Conservation (phyloP, 352 stramenopile species). For the Achlya hypogyna region DNA sequence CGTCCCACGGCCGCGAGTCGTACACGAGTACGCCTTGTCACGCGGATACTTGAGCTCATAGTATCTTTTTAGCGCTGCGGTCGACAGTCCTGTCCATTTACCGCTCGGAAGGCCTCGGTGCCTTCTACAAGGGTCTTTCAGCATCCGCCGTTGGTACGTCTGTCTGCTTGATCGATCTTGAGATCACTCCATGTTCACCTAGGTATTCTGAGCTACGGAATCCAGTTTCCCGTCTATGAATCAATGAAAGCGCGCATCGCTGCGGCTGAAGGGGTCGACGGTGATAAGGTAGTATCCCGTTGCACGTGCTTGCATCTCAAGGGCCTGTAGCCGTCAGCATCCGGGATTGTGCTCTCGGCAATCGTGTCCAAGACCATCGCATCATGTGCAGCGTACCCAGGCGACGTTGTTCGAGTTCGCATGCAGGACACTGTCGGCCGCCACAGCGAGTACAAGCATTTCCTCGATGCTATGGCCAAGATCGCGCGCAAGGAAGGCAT, state of each 20-base stretch:
- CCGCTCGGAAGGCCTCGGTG: not conserved
- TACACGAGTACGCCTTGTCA: constrained; percentile 15
- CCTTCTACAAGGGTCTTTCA: constrained; percentile 15
- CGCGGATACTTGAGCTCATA: not conserved
- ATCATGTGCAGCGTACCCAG: constrained; percentile 7
- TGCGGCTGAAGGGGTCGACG: not conserved
- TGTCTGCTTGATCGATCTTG: not conserved
- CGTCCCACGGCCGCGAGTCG: not conserved
- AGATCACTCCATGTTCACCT: not conserved
- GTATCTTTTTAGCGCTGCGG: not conserved
- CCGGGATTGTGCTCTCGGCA: constrained; percentile 1
- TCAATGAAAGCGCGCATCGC: not conserved
- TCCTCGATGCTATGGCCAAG: constrained; percentile 15
- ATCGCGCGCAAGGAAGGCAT: constrained; percentile 14
- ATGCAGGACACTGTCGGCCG: constrained; percentile 14
- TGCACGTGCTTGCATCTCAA: not conserved
- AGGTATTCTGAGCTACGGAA: constrained; percentile 19
- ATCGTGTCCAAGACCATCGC: constrained; percentile 17
- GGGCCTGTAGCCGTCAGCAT: not conserved
- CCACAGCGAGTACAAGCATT: constrained; percentile 15
- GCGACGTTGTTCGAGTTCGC: constrained; percentile 11
- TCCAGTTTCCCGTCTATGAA: constrained; percentile 18
- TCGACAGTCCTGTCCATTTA: constrained; percentile 2
- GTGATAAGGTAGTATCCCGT: constrained; percentile 4
- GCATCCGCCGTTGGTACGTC: constrained; percentile 11